Percentiles rank a stretch among this genome's conserved stretches.
These are phyloP conservation scores for Pilatotrama ljubarskyi DNA, from an alignment of 768 basidiomycete species.

Conservation along the genomic window DNA sequence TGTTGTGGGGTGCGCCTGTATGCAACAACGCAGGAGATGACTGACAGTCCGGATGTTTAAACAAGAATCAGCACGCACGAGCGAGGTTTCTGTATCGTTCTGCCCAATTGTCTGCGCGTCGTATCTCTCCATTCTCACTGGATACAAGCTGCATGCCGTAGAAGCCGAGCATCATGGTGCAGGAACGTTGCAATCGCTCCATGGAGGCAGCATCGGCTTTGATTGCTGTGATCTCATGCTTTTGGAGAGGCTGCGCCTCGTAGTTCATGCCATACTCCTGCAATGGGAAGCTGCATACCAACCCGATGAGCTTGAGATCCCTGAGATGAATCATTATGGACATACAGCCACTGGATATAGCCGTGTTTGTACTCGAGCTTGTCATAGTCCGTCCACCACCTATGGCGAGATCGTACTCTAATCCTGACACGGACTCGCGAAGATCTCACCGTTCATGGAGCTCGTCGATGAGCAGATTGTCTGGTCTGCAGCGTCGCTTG, in stretches of 20 bases:
- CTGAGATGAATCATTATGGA: slow-evolving; percentile 4
- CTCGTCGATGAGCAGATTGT: slow-evolving; percentile 60
- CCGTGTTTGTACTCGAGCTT: slow-evolving; percentile 69
- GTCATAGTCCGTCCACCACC: slow-evolving; percentile 65
- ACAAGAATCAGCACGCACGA: slow-evolving; percentile 36
- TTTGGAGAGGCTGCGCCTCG: slow-evolving; percentile 63
- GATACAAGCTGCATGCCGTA: slow-evolving; percentile 72
- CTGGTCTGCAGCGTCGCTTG: slow-evolving; percentile 56
- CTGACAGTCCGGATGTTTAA: too few species aligned
- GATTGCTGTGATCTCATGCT: slow-evolving; percentile 62
- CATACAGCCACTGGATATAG: slow-evolving; percentile 81
- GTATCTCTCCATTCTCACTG: slow-evolving; percentile 57
- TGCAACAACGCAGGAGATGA: too few species aligned
- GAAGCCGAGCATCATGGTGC: slow-evolving; percentile 76
- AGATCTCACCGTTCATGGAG: slow-evolving; percentile 54
- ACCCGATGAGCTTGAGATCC: background rate
- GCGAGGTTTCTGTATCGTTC: slow-evolving; percentile 63
- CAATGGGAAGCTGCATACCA: slow-evolving; percentile 61
- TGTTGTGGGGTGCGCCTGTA: slow-evolving; percentile 69
- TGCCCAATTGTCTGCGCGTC: slow-evolving; percentile 51
- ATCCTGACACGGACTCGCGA: background rate
- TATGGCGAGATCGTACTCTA: slow-evolving; percentile 25
- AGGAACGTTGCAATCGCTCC: slow-evolving; percentile 56
- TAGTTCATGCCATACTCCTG: slow-evolving; percentile 74
- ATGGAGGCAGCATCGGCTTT: slow-evolving; percentile 49